Evolutionary conservation across 176 grass and related monocot species (phyloP).

Genomic region (Zea mays): DNA sequence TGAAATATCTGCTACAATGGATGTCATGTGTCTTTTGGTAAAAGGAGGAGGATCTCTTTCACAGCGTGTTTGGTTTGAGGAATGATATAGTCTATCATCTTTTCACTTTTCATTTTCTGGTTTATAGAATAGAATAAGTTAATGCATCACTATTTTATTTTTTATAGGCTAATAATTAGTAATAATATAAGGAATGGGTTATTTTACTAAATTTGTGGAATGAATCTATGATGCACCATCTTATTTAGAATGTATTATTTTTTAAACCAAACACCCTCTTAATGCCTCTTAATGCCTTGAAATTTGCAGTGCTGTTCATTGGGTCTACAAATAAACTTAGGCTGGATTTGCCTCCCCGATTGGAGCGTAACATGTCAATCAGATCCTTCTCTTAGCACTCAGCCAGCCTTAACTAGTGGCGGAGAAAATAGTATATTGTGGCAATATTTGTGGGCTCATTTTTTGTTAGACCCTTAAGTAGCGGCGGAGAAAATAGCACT

Average conservation of each 20-base stretch:
- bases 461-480: background rate
- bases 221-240: too few relatives aligned
- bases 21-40: background rate
- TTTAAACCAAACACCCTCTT: too few relatives aligned
- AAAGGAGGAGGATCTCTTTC: background rate
- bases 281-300: background rate
- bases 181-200: too few relatives aligned
- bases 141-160: too few relatives aligned
- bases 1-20: constrained; percentile 26
- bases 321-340: background rate
- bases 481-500: too few relatives aligned
- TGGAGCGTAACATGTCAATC: background rate
- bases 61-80: too few relatives aligned
- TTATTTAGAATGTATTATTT: too few relatives aligned
- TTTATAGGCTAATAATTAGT: too few relatives aligned
- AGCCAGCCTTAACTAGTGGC: background rate
- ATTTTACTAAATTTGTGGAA: too few relatives aligned
- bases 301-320: background rate
- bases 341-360: background rate
- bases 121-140: too few relatives aligned
- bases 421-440: background rate
- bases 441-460: background rate
- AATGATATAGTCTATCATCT: too few relatives aligned
- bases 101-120: background rate
- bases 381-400: background rate